Evolutionary conservation across 2,329 filamentous ascomycete species (phyloP), one percentile per base, ranked within the genome.

Genomic region (Pseudohalonectria lignicola): DNA sequence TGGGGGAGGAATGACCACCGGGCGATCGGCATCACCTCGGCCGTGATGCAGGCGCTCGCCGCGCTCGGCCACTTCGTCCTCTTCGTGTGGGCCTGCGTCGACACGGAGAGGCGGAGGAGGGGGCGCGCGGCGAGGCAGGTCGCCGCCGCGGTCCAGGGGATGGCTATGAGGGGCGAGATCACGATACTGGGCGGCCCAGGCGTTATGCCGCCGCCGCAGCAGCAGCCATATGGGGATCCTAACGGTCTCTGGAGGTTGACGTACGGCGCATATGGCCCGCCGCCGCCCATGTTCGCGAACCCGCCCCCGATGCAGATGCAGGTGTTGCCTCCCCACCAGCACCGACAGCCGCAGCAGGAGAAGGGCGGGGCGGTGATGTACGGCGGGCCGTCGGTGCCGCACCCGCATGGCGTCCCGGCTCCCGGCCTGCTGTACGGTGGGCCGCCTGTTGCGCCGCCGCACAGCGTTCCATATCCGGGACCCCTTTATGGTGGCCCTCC

Each of bases 31-130:
- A 2, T 40, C 19, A 6, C 29, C 11, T n/a, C 31, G 9, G 12
- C n/a, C 20, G 25, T 34, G 4, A 4, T 69, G 8, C 62, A 69
- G 41, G 61, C 64, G 1, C 48, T 71, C 12, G 53, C 64, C 5
- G 44, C 70, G 1, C 41, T 71, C 2, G 63, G 64, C 9, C 64
- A 70, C 39, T 43, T 47, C 39, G 18, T 28, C 23, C 39, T 48
- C 11, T 47, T 48, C 20, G 42, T 45, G 15, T 44, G 40, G 43
- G 45, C 43, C 28, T 47, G 46, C 37, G 40, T 43, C 31, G 45
- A 48, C 46, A 45, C 41, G 15, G 30, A 43, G 36, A 13, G 12
- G 12, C 15, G 20, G 12, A 19, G 33, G 8, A 21, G 9, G 31
- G 9, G 10, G n/a, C n/a, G n/a, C n/a, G n/a, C n/a, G 11, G 23